These are phyloP conservation scores for Fagus crenata DNA, from an alignment of 306 rosid species.

Conservation along the genomic window DNA sequence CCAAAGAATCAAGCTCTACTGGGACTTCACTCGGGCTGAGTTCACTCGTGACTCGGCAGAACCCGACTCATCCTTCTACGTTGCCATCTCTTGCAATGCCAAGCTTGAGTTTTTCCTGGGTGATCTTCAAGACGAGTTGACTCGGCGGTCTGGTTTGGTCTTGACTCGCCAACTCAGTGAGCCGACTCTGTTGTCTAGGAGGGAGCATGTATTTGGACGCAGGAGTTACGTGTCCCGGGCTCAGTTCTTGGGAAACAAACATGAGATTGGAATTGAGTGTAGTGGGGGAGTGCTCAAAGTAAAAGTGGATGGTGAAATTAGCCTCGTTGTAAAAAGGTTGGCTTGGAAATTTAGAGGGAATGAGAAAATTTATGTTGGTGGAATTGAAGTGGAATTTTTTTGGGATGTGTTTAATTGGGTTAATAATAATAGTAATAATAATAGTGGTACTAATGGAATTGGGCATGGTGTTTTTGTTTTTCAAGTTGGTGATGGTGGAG, in stretches of 20 bases:
- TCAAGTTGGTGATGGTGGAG: slow-evolving; percentile 68
- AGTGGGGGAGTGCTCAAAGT: slow-evolving; percentile 52
- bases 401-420: slow-evolving; percentile 87
- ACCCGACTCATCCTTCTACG: slow-evolving; percentile 67
- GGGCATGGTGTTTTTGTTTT: slow-evolving; percentile 73
- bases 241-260: slow-evolving; percentile 64
- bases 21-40: slow-evolving; percentile 64
- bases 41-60: slow-evolving; percentile 54
- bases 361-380: slow-evolving; percentile 61
- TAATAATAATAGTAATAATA: slow-evolving; percentile 20
- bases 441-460: slow-evolving; percentile 18
- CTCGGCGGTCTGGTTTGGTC: slow-evolving; percentile 30
- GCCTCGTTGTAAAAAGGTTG: slow-evolving; percentile 59
- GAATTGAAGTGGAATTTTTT: slow-evolving; percentile 69
- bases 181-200: slow-evolving; percentile 49
- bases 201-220: slow-evolving; percentile 75
- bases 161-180: slow-evolving; percentile 15
- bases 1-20: slow-evolving; percentile 54
- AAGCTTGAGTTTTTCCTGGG: slow-evolving; percentile 63
- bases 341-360: slow-evolving; percentile 93
- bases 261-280: slow-evolving; percentile 68
- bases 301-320: slow-evolving; percentile 54
- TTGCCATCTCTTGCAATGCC: slow-evolving; percentile 48
- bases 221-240: slow-evolving; percentile 52
- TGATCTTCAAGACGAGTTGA: slow-evolving; percentile 46